Base-by-base conservation (phyloP, 208 protist genomes). In the Leishmania mexicana region DNA sequence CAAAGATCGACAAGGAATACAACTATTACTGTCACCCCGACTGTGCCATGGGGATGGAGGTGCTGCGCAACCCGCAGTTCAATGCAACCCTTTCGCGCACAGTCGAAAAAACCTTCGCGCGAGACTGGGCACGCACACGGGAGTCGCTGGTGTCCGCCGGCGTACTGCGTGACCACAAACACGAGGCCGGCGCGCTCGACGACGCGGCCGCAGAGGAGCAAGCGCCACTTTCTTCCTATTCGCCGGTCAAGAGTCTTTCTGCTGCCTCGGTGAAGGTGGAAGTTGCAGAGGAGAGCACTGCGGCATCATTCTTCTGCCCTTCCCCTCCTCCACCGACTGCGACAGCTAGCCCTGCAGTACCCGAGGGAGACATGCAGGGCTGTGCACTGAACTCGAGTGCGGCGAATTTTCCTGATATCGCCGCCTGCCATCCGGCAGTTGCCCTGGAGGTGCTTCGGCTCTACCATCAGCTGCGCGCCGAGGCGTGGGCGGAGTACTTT, bases 401-500 rank as follows among this genome's bases (percentile, higher is more conserved):
- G 40, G 24, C 70, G 21, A 31, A 21, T 74, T 54, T 74, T 35
- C 10, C 21, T 35, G 75, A 78, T 28, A 65, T 64, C 3, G 40
- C 35, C 1, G 57, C 0, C 24, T 67, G 54, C 38, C 54, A 62
- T 6, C 75, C 78, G 38, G 42, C 28, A 1, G 49, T 85, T 0
- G 77, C 73, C 8, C 51, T 80, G 21, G 83, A 82, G 79, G 78
- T 86, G 51, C 40, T 45, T 21, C 68, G 75, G 42, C 79, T 86
- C 40, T 91, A 87, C 78, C 74, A 85, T 49, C 90, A 92, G 64
- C 83, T 94, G 35, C 90, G 93, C 35, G 86, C 90, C 76, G 90
- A 94, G 45, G 83, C 87, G 45, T 94, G 91, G 90, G 72, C 82
- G 75, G 79, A 88, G n/a, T 94, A 96, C 88, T 91, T 92, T 76